Evolutionary conservation across 371 early-diverging fungal genomes (phyloP), one percentile per base, ranked within the genome.

Genomic region (Coemansia sp.): DNA sequence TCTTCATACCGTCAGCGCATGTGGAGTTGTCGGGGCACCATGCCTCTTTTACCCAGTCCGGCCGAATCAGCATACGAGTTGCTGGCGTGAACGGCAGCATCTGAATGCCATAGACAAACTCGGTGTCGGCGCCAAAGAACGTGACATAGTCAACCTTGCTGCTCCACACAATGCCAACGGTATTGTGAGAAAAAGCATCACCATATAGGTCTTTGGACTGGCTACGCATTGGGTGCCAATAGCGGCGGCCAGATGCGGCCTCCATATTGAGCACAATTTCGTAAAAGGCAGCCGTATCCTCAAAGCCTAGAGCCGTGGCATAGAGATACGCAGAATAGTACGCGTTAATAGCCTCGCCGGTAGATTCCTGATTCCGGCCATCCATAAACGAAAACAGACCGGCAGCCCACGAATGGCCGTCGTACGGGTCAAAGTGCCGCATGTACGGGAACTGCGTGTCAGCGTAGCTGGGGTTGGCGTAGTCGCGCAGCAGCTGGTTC

Each of bases 331-430:
- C 73, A 16, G 86, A 88, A 78, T 89, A 92, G 77, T 86, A 89
- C 24, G 88, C 85, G 65, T 92, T 90, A 67, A 90, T 80, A 13
- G 89, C 86, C 72, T 92, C 92, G 14, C 89, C 87, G 0, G 89
- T 83, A 16, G 88, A 87, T 71, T 92, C 91, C 64, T 89, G 90
- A 72, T 92, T 88, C 55, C 88, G 84, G 58, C 88, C 89, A 59
- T 89, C 90, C 6, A 82, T 87, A 70, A 87, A 82, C 7, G 86
- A 71, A 51, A 82, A 84, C 29, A 87, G 82, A 24, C 91, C 92
- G 5, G 86, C 86, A 0, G 92, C 90, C 92, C 92, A 92, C 37
- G 88, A 89, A 67, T 92, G 91, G 10, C 90, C 90, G 64, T 88
- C 89, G 65, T 83, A 92, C 78, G 88, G 86, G 77, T 92, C 92